phyloP scores from a whole-genome alignment of 257 asterid species.

The Linderniella brevidens region DNA sequence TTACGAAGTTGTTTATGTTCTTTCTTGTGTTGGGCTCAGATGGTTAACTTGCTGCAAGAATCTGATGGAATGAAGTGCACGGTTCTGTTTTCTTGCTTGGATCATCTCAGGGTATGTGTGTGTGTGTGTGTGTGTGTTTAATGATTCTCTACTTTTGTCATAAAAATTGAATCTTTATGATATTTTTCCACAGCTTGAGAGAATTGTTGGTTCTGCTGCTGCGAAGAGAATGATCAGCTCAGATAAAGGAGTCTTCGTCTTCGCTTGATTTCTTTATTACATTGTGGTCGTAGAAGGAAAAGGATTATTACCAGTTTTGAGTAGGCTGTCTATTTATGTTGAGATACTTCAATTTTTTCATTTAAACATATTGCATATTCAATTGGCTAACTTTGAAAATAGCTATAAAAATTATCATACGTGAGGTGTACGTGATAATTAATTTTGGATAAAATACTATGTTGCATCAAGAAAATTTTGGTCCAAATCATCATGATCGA shows the following conservation, averaged over 20 bases:
- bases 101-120: slow-evolving; percentile 58
- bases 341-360: too few relatives aligned
- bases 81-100: slow-evolving; percentile 68
- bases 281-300: too few relatives aligned
- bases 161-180: neutral
- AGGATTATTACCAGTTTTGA: too few relatives aligned
- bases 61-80: slow-evolving; percentile 60
- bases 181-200: slow-evolving; percentile 50
- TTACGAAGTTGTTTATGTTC: slow-evolving; percentile 1
- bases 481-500: too few relatives aligned
- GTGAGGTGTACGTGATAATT: too few relatives aligned
- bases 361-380: too few relatives aligned
- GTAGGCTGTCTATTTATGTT: too few relatives aligned
- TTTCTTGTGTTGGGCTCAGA: slow-evolving; percentile 28
- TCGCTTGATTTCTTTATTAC: slow-evolving; percentile 17
- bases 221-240: slow-evolving; percentile 77
- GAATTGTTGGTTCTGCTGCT: slow-evolving; percentile 65
- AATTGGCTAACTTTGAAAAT: too few relatives aligned
- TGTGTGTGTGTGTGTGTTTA: slow-evolving; percentile 4
- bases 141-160: neutral
- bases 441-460: too few relatives aligned
- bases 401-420: too few relatives aligned
- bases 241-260: slow-evolving; percentile 63
- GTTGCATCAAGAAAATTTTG: too few relatives aligned
- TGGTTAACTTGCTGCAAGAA: slow-evolving; percentile 69